phyloP scores from a whole-genome alignment of 768 basidiomycete species.

The Holtermannia corniformis region DNA sequence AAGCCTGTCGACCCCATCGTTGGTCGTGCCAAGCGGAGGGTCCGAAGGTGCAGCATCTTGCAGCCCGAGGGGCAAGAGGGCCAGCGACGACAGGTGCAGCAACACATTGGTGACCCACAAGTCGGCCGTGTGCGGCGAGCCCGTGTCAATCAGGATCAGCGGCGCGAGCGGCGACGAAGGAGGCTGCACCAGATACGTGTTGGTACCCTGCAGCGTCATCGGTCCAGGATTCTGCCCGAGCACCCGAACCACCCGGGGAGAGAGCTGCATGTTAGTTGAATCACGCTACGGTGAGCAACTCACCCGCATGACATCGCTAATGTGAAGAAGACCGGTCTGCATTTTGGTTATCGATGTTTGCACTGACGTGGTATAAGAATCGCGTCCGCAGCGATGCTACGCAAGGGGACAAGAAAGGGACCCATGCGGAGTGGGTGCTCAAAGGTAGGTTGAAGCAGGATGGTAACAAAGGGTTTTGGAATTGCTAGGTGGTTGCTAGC shows the following conservation, averaged over 20 bases:
- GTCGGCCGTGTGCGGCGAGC: conserved; percentile 29
- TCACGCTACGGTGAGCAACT: background rate
- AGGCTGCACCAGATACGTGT: conserved; percentile 36
- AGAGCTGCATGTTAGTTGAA: conserved; percentile 18
- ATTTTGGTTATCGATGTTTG: background rate
- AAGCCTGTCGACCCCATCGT: background rate
- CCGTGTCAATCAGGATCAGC: conserved; percentile 35
- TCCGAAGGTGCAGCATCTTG: background rate
- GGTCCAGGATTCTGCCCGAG: conserved; percentile 34
- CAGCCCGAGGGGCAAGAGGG: background rate
- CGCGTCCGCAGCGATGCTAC: too few species aligned
- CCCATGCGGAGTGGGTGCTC: too few species aligned
- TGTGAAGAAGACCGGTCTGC: background rate
- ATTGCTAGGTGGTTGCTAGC: too few species aligned
- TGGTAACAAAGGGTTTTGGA: too few species aligned
- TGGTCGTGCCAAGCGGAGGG: background rate
- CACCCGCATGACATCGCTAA: background rate
- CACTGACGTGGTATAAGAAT: too few species aligned
- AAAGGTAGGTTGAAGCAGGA: too few species aligned
- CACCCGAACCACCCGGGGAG: conserved; percentile 32
- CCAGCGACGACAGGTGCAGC: conserved; percentile 8
- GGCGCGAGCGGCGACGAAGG: conserved; percentile 27
- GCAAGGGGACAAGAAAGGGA: too few species aligned
- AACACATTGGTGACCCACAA: conserved; percentile 29
- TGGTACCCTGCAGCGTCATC: conserved; percentile 37